Base-by-base conservation (phyloP, 306 rosid species). In the Calophaca sinica region DNA sequence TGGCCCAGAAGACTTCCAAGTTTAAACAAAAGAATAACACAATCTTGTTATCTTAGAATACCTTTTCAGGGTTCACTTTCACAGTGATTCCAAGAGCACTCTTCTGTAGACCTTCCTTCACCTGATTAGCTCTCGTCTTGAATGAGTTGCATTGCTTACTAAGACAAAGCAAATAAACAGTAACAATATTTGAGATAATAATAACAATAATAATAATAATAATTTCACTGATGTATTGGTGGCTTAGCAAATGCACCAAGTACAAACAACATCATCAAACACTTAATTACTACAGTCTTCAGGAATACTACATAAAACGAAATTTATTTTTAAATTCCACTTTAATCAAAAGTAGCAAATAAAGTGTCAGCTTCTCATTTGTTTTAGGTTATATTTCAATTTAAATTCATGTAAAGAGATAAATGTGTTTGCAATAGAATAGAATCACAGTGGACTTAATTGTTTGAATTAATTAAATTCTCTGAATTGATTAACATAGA, bases 141-240 rank as follows among this genome's bases (percentile, higher is more conserved):
- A 94, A 91, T 3, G 85, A 49, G 5, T 49, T 83, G 83, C 97
- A 94, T 59, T 94, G 97, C 62, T 70, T 94, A 78, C 98, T 94
- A 62, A 2, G 7, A 49, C 9, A 75, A 82, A 61, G 29, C n/a
- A 84, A 42, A 39, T 32, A 67, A 76, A 12, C 52, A 29, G 54
- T 53, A 33, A 35, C 33, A 39, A 69, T 7, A 54, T 0, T 6
- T 4, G 2, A 55, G 3, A 49, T 6, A 5, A 33, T 2, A 44
- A 20, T 0, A 2, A 49, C 4, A 5, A 46, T 3, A 29, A 20
- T 0, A 2, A 49, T 6, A 5, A 46, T 3, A 29, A 44, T 36
- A 12, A 35, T 28, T 33, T 32, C 20, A 46, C 36, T 5, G 9
- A 54, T n/a, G 3, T n/a, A n/a, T 50, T 39, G 44, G 44, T 39